phyloP scores from a whole-genome alignment of 1,139 yeast genomes.

The Pichia sp. region DNA sequence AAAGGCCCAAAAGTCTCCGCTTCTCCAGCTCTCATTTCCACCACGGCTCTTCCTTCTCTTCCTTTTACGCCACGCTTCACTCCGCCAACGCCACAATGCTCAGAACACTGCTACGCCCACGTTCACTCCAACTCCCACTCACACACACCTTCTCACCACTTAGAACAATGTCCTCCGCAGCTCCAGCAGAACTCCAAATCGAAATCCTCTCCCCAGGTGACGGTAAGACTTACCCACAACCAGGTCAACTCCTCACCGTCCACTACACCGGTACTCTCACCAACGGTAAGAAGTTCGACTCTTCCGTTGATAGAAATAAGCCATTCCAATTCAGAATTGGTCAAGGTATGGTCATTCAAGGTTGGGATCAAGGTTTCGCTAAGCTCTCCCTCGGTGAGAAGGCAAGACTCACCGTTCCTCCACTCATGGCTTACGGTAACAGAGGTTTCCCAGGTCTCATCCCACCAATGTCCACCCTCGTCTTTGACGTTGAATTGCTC shows the following conservation, averaged over 20 bases:
- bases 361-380: slow-evolving; percentile 95
- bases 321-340: slow-evolving; percentile 94
- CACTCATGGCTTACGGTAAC: slow-evolving; percentile 87
- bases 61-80: not conserved
- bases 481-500: slow-evolving; percentile 87
- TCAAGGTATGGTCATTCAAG: slow-evolving; percentile 91
- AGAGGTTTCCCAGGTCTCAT: slow-evolving; percentile 95
- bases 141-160: too few relatives aligned
- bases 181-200: slow-evolving; percentile 21
- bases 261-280: slow-evolving; percentile 95
- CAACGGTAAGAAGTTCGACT: slow-evolving; percentile 92
- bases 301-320: slow-evolving; percentile 87
- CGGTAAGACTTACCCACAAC: slow-evolving; percentile 76
- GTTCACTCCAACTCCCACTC: too few relatives aligned
- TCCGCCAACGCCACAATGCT: not conserved
- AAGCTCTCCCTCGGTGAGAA: slow-evolving; percentile 87
- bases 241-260: slow-evolving; percentile 82
- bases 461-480: slow-evolving; percentile 91
- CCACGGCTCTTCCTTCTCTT: not conserved
- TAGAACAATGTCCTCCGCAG: slow-evolving; percentile 8
- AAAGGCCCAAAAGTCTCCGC: not conserved
- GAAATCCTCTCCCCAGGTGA: slow-evolving; percentile 43
- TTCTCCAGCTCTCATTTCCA: not conserved
- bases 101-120: not conserved
- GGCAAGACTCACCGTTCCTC: slow-evolving; percentile 87